Conservation (phyloP, 768 basidiomycete species). For the Lactifluus hygrophoroides region DNA sequence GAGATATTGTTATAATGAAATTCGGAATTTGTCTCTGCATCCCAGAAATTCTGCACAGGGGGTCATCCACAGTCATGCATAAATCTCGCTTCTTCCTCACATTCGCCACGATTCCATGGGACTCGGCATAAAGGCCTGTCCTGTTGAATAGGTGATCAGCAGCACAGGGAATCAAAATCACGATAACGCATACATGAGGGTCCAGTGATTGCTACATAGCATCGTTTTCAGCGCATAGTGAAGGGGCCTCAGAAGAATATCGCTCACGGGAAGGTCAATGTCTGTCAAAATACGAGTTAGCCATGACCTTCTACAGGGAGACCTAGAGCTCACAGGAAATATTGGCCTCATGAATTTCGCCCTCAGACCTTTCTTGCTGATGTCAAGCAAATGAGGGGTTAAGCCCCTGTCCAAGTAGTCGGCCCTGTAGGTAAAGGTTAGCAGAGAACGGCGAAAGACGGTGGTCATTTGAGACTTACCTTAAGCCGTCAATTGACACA, state of each 20-base stretch:
- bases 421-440: constrained; percentile 40
- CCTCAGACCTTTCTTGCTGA: constrained; percentile 75
- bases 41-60: constrained; percentile 69
- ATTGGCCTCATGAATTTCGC: constrained; percentile 84
- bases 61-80: not conserved
- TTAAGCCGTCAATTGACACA: constrained; percentile 80
- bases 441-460: not conserved
- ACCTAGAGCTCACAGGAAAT: constrained; percentile 56
- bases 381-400: constrained; percentile 74
- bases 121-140: constrained; percentile 86
- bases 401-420: constrained; percentile 82
- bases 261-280: constrained; percentile 83
- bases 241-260: not conserved
- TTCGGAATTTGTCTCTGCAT: constrained; percentile 49
- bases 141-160: constrained; percentile 30
- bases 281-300: constrained; percentile 35
- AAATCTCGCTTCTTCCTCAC: constrained; percentile 32
- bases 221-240: not conserved
- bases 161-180: not conserved
- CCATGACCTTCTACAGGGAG: not conserved
- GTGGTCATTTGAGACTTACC: constrained; percentile 28
- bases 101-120: constrained; percentile 87
- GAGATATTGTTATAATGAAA: constrained; percentile 65
- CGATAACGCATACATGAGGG: constrained; percentile 52
- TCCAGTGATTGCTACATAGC: constrained; percentile 73